Base-by-base conservation (phyloP, 2,329 filamentous ascomycete species). In the Dothideomycetidae sp. region DNA sequence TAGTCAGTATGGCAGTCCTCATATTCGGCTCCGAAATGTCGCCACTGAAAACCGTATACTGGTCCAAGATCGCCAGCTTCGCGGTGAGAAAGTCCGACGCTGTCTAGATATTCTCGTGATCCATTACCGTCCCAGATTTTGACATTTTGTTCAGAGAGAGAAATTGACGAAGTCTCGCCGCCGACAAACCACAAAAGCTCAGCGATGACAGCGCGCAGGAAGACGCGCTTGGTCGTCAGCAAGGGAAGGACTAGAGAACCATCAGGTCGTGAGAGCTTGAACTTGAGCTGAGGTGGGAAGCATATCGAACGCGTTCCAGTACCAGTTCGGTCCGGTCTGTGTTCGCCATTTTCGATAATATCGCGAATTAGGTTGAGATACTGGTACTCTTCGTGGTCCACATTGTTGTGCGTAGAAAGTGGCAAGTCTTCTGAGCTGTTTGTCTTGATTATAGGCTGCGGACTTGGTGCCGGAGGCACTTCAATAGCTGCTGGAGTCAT, bases 101-200 rank as follows among this genome's bases (percentile, higher is more conserved):
- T 77, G 63, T 98, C 88, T 26, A 98, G 80, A 57, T 81, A 96
- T 52, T 77, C 80, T 50, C 90, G 81, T 32, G 78, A 85, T 30
- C 88, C 90, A 55, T 98, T 98, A 50, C 86, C 88, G 56, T 98
- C 90, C 90, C 90, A 98, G 56, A 98, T 98, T 61, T 92, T 92
- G 52, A 98, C 77, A 18, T 85, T 84, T 2, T 78, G 75, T 10
- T 77, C 75, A 42, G 74, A 78, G 3, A 98, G 75, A 0, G 84
- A 66, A 3, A 74, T 62, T 1, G 83, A 86, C 1, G 82, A 84
- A 2, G 90, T 98, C 51, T 67, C 74, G 52, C 84, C 90, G 31
- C 75, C 72, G 48, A 98, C 70, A 61, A 98, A 98, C 90, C 90
- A 98, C 43, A 98, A 77, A 1, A 98, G 77, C 60, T 98, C 90